Conservation (phyloP, 129 eudicot genomes). For the Flaveria ramosissima region DNA sequence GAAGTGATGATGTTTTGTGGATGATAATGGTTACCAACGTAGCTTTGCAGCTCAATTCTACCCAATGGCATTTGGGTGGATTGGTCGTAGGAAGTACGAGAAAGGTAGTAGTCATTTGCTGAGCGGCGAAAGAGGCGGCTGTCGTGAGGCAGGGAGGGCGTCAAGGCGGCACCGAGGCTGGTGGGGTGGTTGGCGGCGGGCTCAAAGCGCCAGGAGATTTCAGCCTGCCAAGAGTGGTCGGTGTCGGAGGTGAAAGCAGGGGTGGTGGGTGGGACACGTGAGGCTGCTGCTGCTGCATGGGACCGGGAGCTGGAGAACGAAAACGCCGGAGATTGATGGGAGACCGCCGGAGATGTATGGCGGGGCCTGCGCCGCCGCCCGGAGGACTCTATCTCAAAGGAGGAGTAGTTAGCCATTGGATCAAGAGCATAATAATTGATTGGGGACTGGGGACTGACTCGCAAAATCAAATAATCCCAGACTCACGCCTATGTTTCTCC, state of each 20-base stretch:
- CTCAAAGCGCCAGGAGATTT: constrained; percentile 66
- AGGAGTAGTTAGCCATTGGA: constrained; percentile 29
- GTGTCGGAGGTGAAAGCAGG: constrained; percentile 60
- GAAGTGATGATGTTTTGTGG: too few species aligned
- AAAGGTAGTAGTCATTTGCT: constrained; percentile 66
- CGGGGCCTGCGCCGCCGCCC: not conserved
- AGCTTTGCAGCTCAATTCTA: constrained; percentile 76
- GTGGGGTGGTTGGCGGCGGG: constrained; percentile 48
- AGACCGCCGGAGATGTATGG: constrained; percentile 14
- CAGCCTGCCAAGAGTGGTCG: constrained; percentile 71
- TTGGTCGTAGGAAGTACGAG: constrained; percentile 36
- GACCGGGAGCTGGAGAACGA: constrained; percentile 50
- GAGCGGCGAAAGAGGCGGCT: constrained; percentile 51
- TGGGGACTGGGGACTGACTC: too few species aligned
- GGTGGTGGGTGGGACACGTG: constrained; percentile 47
- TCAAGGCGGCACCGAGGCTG: constrained; percentile 60
- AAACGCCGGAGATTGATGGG: constrained; percentile 41
- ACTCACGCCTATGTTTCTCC: constrained; percentile 22
- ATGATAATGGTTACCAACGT: not conserved
- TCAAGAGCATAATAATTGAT: not conserved
- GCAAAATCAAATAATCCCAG: not conserved
- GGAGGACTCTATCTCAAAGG: constrained; percentile 47
- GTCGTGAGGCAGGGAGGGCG: constrained; percentile 38
- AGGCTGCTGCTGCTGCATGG: too few species aligned
- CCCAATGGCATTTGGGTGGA: constrained; percentile 36